A percentile compares a stretch with the other conserved stretches of the same genome.
Conservation (phyloP, 345 rosid species). For the Ailanthus altissimus region DNA sequence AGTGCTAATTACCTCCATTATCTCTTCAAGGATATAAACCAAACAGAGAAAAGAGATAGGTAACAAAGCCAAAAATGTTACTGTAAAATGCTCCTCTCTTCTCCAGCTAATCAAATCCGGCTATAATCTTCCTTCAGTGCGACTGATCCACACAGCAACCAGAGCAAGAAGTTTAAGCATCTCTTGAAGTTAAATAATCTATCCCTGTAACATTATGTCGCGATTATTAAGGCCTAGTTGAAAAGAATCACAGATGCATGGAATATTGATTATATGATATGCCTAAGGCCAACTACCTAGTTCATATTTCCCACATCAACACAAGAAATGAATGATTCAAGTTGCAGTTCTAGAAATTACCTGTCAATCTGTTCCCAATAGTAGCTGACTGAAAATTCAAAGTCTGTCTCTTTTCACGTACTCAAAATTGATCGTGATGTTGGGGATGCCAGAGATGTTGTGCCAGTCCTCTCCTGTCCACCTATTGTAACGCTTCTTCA, state of each 20-base stretch:
- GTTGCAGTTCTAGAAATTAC: neutral
- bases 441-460: neutral
- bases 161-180: neutral
- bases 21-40: too few relatives aligned
- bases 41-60: too few relatives aligned
- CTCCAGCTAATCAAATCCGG: neutral
- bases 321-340: neutral
- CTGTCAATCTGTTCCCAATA: neutral
- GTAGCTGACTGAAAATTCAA: too few relatives aligned
- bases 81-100: too few relatives aligned
- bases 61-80: too few relatives aligned
- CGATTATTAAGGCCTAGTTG: neutral
- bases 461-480: neutral
- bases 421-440: neutral
- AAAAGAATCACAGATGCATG: neutral
- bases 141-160: neutral
- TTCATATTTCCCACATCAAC: slow-evolving; percentile 2
- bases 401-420: too few relatives aligned
- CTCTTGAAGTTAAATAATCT: neutral
- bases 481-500: neutral
- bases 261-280: slow-evolving; percentile 1
- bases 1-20: too few relatives aligned
- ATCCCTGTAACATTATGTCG: neutral
- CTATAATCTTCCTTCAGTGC: neutral
- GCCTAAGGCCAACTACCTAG: neutral